phyloP scores from a whole-genome alignment of 192 early-diverging fungal genomes.

The Coemansia sp. region DNA sequence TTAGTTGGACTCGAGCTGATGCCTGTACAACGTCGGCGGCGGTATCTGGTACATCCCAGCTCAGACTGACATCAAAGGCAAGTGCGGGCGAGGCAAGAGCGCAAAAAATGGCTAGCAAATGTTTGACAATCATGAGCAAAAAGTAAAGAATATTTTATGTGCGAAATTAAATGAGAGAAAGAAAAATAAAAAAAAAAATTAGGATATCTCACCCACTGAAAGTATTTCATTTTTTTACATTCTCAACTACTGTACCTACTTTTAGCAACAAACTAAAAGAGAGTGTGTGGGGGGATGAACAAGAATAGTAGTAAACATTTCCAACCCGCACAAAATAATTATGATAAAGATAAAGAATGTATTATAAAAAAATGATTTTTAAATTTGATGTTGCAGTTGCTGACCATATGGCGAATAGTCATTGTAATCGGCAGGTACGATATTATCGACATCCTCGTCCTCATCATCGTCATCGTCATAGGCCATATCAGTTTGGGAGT shows the following conservation, averaged over 20 bases:
- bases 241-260: background rate
- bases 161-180: too few relatives aligned
- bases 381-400: background rate
- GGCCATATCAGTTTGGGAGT: conserved; percentile 54
- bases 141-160: too few relatives aligned
- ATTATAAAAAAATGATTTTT: background rate
- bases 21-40: conserved; percentile 44
- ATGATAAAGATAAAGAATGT: background rate
- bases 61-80: conserved; percentile 39
- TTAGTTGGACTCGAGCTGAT: conserved; percentile 39
- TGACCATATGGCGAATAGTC: conserved; percentile 15
- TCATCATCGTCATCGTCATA: conserved; percentile 46
- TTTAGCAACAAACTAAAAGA: background rate
- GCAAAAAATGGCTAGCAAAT: background rate
- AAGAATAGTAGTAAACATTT: background rate
- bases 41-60: conserved; percentile 48
- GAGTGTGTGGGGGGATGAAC: background rate
- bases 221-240: background rate
- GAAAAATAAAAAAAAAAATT: background rate
- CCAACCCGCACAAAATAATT: too few relatives aligned
- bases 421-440: conserved; percentile 13
- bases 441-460: conserved; percentile 12
- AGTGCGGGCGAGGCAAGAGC: background rate
- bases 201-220: background rate
- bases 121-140: background rate